phyloP scores from a whole-genome alignment of 2,329 filamentous ascomycete species.

The Ophiostoma tasmaniense region DNA sequence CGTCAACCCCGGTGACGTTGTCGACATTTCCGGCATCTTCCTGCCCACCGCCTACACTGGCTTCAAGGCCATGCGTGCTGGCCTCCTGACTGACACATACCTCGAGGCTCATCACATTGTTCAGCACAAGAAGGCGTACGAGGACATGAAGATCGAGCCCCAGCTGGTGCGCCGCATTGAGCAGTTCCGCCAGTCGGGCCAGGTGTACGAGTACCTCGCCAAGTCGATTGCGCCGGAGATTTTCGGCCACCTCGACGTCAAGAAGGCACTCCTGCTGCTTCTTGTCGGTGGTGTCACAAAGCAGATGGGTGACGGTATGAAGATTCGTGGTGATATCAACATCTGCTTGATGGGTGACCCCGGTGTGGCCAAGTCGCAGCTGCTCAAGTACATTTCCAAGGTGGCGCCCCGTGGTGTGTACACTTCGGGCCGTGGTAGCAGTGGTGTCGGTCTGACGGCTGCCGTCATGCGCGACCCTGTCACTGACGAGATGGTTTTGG shows the following conservation, averaged over 20 bases:
- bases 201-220: conserved; percentile 91
- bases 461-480: conserved; percentile 78
- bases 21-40: conserved; percentile 93
- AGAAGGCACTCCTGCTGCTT: conserved; percentile 91
- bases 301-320: conserved; percentile 96
- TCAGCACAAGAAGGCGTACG: conserved; percentile 98
- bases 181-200: conserved; percentile 72
- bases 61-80: conserved; percentile 92
- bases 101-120: conserved; percentile 87
- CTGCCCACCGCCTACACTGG: conserved; percentile 97
- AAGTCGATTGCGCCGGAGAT: conserved; percentile 97
- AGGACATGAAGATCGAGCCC: conserved; percentile 78
- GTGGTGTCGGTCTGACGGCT: conserved; percentile 72
- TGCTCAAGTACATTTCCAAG: conserved; percentile 97
- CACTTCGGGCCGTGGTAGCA: conserved; percentile 72
- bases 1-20: conserved; percentile 86
- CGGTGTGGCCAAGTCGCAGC: conserved; percentile 97
- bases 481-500: conserved; percentile 76
- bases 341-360: conserved; percentile 98
- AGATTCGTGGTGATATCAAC: conserved; percentile 97
- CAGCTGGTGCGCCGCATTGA: conserved; percentile 76
- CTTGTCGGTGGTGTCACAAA: conserved; percentile 95
- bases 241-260: conserved; percentile 91
- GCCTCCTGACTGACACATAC: conserved; percentile 94
- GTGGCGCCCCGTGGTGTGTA: conserved; percentile 89